Evolutionary conservation across 2,329 filamentous ascomycete genomes (phyloP), one percentile per base, ranked within the genome.

Genomic region (Pseudocercospora ulei): DNA sequence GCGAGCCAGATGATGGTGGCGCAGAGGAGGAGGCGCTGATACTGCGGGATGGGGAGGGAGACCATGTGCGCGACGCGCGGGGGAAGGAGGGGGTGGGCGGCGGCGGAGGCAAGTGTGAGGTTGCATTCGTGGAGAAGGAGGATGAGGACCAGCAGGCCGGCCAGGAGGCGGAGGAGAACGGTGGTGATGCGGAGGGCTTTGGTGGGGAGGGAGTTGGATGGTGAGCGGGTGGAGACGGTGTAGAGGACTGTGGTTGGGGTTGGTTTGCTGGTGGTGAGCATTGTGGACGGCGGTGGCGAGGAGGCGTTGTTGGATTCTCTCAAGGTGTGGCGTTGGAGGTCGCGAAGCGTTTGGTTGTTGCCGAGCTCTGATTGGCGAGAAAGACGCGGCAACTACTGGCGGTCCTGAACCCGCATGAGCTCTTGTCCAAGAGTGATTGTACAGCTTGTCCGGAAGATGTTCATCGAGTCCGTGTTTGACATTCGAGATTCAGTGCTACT

Each of bases 231-330:
- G 22, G 87, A 90, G 39, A 95, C 83, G 18, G 82, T 92, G 70
- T 88, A 96, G 50, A 83, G 81, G 58, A 83, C 78, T n/a, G 90
- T 94, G 2, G 86, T 92, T 30, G 84, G 80, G 14, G 90, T 69
- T 7, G 67, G 67, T 4, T 57, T 48, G 17, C 51, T 56, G 14
- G 55, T 53, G 7, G 54, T 51, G 31, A 62, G 52, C 54, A 58
- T 61, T 17, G 11, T 46, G 37, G 18, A 27, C 11, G 13, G 26
- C 12, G 11, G 18, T 25, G 12, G 11, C 11, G n/a, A 30, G 27
- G 23, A n/a, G 7, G 22, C 27, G 16, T 4, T 13, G 28, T 16
- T 22, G 17, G 27, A 18, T n/a, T n/a, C n/a, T 23, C 6, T 17
- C 14, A 7, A 22, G 11, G 18, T 5, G 24, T 13, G 17, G 4